These are phyloP conservation scores for Mycosphaerella sp. DNA, from an alignment of 2,329 filamentous ascomycete species.

Conservation along the genomic window DNA sequence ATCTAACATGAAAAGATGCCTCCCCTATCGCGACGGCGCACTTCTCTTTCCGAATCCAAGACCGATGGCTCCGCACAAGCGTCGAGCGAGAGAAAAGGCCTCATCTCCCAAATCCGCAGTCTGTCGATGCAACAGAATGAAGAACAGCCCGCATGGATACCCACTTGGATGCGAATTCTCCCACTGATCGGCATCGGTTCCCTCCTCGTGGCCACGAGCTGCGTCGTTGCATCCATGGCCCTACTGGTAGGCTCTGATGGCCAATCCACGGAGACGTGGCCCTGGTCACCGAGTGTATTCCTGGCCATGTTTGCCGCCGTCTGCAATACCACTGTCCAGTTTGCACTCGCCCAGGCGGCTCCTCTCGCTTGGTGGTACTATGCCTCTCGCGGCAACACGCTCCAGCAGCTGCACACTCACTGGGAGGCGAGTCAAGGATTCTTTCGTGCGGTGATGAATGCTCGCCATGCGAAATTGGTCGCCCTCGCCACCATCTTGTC, in stretches of 20 bases:
- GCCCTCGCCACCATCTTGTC: constrained; percentile 8
- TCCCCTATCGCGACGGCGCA: not conserved
- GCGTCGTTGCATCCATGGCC: constrained; percentile 5
- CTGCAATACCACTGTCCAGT: constrained; percentile 5
- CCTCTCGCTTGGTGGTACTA: constrained; percentile 10
- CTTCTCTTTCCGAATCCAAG: not conserved
- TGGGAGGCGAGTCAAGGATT: constrained; percentile 5
- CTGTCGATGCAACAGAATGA: not conserved
- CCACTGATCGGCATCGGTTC: not conserved
- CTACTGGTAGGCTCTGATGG: constrained; percentile 11
- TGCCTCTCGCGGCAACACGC: constrained; percentile 3
- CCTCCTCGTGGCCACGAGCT: not conserved
- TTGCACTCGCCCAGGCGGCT: constrained; percentile 9
- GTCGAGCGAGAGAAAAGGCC: not conserved
- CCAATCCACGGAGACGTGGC: constrained; percentile 4
- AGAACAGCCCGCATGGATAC: constrained; percentile 1
- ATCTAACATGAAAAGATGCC: not conserved
- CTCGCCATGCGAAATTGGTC: constrained; percentile 1
- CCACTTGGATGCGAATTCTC: not conserved
- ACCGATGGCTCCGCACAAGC: not conserved
- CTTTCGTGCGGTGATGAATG: constrained; percentile 7
- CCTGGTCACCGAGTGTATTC: constrained; percentile 6
- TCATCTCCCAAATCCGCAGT: not conserved
- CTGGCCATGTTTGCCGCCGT: constrained; percentile 12
- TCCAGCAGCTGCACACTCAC: constrained; percentile 6